These are phyloP conservation scores for Talaromyces sp. DNA, from an alignment of 2,329 filamentous ascomycete genomes.

Conservation along the genomic window DNA sequence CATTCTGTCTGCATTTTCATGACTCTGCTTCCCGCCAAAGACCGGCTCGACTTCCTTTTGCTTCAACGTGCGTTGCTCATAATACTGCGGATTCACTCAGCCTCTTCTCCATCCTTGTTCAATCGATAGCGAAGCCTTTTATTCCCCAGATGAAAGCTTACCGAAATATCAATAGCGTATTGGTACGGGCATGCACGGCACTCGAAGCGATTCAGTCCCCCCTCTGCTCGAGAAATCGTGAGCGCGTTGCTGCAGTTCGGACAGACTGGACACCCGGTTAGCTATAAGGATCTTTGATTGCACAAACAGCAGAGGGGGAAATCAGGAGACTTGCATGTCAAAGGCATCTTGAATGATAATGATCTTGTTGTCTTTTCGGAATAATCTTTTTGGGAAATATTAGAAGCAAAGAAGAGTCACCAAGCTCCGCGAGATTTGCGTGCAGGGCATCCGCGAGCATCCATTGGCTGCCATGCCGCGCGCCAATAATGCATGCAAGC, in stretches of 20 bases:
- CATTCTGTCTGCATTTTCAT: constrained; percentile 86
- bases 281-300: neutral
- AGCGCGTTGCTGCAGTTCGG: constrained; percentile 47
- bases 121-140: neutral
- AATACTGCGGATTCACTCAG: constrained; percentile 45
- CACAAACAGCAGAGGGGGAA: neutral
- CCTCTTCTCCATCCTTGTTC: neutral
- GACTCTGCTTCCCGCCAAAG: constrained; percentile 79
- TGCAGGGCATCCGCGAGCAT: constrained; percentile 18
- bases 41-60: constrained; percentile 86
- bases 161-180: constrained; percentile 65
- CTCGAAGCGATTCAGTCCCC: constrained; percentile 72
- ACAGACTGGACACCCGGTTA: constrained; percentile 32
- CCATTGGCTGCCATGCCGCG: constrained; percentile 25
- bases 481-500: constrained; percentile 16
- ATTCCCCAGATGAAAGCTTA: neutral
- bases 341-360: constrained; percentile 25
- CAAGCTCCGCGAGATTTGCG: neutral
- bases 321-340: constrained; percentile 29
- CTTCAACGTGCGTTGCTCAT: constrained; percentile 72
- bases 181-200: constrained; percentile 95
- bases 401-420: neutral
- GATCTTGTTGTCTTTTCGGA: neutral
- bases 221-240: constrained; percentile 38
- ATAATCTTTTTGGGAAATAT: neutral